Conservation (phyloP, 2,329 filamentous ascomycete species). For the Aureobasidium sp. region DNA sequence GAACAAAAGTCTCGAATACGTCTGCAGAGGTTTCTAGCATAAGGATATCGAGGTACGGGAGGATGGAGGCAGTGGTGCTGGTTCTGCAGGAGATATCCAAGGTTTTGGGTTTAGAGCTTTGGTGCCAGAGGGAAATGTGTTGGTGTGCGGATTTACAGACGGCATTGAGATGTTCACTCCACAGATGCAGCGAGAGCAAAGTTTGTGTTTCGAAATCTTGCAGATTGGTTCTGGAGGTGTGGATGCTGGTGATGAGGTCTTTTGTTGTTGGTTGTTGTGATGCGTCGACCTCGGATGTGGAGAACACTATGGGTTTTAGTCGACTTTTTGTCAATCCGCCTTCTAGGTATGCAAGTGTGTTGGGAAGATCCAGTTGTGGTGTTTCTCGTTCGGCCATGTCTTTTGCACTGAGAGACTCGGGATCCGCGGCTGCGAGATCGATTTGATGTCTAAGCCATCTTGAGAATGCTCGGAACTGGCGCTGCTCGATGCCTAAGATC, state of each 20-base stretch:
- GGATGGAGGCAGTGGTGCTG: not conserved
- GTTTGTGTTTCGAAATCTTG: not conserved
- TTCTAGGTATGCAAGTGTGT: constrained; percentile 70
- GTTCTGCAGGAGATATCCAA: not conserved
- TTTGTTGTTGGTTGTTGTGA: not conserved
- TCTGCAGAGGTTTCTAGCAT: not conserved
- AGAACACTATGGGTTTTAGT: constrained; percentile 28
- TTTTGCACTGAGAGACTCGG: constrained; percentile 48
- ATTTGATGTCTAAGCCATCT: constrained; percentile 79
- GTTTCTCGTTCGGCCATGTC: constrained; percentile 73
- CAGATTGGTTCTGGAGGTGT: not conserved
- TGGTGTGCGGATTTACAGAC: constrained; percentile 1
- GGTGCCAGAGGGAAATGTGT: constrained; percentile 6
- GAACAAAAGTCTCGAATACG: not conserved
- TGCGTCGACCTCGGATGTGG: not conserved
- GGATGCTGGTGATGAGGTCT: not conserved
- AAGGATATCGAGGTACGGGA: not conserved
- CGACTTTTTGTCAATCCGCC: constrained; percentile 59
- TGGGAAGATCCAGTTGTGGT: constrained; percentile 58
- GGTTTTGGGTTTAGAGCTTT: not conserved
- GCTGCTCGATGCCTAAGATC: constrained; percentile 65
- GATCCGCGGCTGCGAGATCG: constrained; percentile 61
- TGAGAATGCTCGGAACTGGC: constrained; percentile 70
- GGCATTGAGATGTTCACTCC: not conserved
- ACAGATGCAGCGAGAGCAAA: not conserved